Conservation (phyloP, 1,139 yeast species). For the Geotrichum citri-aurantii region DNA sequence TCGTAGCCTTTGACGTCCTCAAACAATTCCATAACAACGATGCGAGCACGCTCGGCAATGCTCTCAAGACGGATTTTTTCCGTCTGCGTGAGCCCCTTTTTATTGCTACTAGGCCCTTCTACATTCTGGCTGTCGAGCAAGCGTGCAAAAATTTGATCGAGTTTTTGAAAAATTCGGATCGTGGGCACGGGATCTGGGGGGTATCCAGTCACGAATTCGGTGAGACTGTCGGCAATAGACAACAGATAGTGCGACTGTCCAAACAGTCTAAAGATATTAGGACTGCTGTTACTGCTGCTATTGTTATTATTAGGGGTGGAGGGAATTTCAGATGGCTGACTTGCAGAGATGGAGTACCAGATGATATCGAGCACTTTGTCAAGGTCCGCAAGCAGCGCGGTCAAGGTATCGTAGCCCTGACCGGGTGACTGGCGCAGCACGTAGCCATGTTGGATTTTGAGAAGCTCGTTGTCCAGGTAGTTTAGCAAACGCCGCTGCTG, state of each 20-base stretch:
- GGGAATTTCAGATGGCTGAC: conserved; percentile 12
- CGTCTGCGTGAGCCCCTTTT: conserved; percentile 21
- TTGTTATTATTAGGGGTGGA: background rate
- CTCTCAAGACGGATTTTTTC: conserved; percentile 29
- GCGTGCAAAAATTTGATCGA: conserved; percentile 26
- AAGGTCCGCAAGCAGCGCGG: conserved; percentile 44
- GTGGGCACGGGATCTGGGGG: conserved; percentile 7
- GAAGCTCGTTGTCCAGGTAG: conserved; percentile 13
- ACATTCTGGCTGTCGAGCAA: conserved; percentile 18
- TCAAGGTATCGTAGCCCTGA: conserved; percentile 38
- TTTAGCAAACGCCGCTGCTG: conserved; percentile 12
- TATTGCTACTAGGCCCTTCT: conserved; percentile 1
- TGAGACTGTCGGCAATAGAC: conserved; percentile 58
- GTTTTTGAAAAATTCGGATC: conserved; percentile 19
- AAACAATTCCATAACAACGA: conserved; percentile 16
- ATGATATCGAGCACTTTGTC: conserved; percentile 46
- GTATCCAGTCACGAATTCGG: conserved; percentile 43
- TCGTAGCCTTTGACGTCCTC: conserved; percentile 20
- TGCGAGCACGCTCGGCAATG: conserved; percentile 30
- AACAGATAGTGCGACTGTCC: conserved; percentile 60
- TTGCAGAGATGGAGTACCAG: conserved; percentile 48
- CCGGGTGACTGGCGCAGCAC: conserved; percentile 14
- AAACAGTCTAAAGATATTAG: conserved; percentile 30
- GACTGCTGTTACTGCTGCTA: background rate
- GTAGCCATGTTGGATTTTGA: conserved; percentile 18